Evolutionary conservation across 208 protist species (phyloP), one percentile per base, ranked within the genome.

Genomic region (Trypanosomatidae sp.): DNA sequence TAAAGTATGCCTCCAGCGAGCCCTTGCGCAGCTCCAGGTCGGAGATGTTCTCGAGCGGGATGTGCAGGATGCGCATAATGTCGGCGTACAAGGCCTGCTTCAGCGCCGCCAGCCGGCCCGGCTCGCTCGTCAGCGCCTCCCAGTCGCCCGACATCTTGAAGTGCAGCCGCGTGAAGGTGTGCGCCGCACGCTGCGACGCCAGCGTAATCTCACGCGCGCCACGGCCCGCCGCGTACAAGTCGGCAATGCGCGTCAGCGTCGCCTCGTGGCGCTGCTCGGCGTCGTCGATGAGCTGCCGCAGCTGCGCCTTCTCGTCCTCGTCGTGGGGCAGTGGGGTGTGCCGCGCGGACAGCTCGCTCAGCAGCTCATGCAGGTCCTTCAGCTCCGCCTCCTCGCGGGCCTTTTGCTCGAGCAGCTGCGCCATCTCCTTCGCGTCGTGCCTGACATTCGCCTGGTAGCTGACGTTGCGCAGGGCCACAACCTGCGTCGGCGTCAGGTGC

Each of bases 241-340:
- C 51, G 26, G 61, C 56, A 32, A 78, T 77, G 47, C 79, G 79
- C 33, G 57, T 56, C 28, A 67, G 46, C 22, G 72, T 88, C 18
- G 48, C 61, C 40, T 58, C 58, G 56, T 77, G 68, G 33, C 69
- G 68, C 25, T 62, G 71, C 45, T 71, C 62, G 20, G 59, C 53
- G 42, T 71, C 71, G 13, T 50, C 64, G 11, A 61, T 53, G 21
- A 76, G 49, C 13, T 51, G 51, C 66, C 72, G 60, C 33, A 88
- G 63, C 65, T 88, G 74, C 23, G 55, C 52, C 32, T 84, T 55
- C 61, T 88, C 74, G 61, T 81, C 74, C 44, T 70, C 71, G 49
- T 88, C 79, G 26, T 88, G 70, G 16, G 69, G 63, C 1, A 67
- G 71, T 24, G 71, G 73, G 32, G 49, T 24, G 0, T 47, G 32